Evolutionary conservation across 2,329 filamentous ascomycete species (phyloP), one percentile per base, ranked within the genome.

Genomic region (Ascochyta pisi): DNA sequence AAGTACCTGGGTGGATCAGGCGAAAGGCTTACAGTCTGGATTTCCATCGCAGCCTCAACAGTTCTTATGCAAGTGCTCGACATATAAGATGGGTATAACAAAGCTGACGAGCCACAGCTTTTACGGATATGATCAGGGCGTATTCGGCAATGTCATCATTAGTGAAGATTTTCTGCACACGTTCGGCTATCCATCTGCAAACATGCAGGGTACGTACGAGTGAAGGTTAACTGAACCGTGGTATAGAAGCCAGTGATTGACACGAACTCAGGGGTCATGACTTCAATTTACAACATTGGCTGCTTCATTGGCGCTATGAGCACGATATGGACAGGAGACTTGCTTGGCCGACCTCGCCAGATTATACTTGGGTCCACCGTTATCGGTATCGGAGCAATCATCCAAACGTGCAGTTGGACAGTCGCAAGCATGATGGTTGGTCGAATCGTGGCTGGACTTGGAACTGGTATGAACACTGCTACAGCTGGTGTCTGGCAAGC

Each of bases 321-420:
- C 12, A 71, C 71, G 3, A 66, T 75, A 15, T 79, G 77, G 70
- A 75, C 83, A 12, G 86, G 86, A 24, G 86, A 89, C 57, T 76
- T 79, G 1, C 79, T 87, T 33, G 85, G 85, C 6, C 78, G 85
- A n/a, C 78, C 80, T 63, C 76, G 82, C 35, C 81, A 81, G 12
- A 85, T 86, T 45, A 81, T 88, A 54, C 78, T 86, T 6, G 86
- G 86, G 13, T 82, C 74, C 9, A 69, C 71, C 2, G 64, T 77
- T n/a, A 77, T 77, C 44, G 72, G 65, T 0, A 64, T 75, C 42
- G 74, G 76, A 15, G 74, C 75, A 6, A 66, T 76, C 16, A 68
- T 77, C 2, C 75, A 77, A 47, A 71, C 74, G 0, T 72, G 70
- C 23, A 71, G 71, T 42, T 74, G 68, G 54, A 69, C 65, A 19